Evolutionary conservation across 2,329 filamentous ascomycete species (phyloP), one percentile per base, ranked within the genome.

Genomic region (Beauveria brongniartii): DNA sequence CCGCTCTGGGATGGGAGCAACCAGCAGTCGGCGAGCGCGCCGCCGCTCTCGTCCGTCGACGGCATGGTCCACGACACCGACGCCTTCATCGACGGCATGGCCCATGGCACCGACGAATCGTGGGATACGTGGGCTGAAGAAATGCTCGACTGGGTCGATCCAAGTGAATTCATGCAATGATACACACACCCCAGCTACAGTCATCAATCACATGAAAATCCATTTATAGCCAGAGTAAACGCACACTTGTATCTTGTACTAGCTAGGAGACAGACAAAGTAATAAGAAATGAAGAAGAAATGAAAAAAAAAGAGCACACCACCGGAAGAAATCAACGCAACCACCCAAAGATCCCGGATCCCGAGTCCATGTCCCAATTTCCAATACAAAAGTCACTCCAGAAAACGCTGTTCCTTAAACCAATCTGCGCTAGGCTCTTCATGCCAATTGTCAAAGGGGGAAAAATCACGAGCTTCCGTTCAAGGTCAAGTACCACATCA

Each of bases 1-100:
- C 70, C 75, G 0, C 65, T 73, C 26, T 82, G 80, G 79, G 76
- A 78, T 30, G 75, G 75, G 7, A 69, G 69, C 54, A 59, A 74
- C 64, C 61, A 63, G 18, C 46, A 41, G 47, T 3, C 55, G 34
- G 18, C 18, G 16, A 47, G 43, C 34, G 37, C 43, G n/a, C 43
- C 55, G 46, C 22, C 58, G 28, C 26, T 47, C 41, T 46, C 50
- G 3, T 60, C 48, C 30, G n/a, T 18, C 8, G 40, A 47, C 18
- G 51, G 43, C 24, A 22, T 58, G 22, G 44, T 6, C 14, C n/a
- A 43, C 0, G 51, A 24, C 12, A 24, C 12, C 44, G 40, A 43
- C 40, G 40, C 16, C 14, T 37, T 14, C 10, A 37, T 37, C 34
- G 34, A 37, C 12, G 34, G 34, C 34, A 37, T 37, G 34, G 34